These are phyloP conservation scores for Chrysopogon serrulatus DNA, from an alignment of 176 grass and related monocot species.

Conservation along the genomic window DNA sequence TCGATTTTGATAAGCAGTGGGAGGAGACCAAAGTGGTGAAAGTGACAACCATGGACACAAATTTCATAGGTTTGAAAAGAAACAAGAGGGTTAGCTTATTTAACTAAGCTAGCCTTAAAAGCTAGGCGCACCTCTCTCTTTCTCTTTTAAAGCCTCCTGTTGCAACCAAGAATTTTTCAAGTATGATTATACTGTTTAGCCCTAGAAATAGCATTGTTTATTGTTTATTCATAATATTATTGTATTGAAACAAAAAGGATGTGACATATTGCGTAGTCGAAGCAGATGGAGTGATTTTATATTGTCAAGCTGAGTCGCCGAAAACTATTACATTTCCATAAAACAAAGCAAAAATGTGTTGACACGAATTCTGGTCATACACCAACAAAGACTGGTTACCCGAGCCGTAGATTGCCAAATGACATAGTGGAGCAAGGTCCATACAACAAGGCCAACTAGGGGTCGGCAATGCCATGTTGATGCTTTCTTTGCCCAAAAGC, in stretches of 20 bases:
- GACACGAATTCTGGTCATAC: too few species aligned
- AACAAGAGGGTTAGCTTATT: background rate
- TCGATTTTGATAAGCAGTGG: background rate
- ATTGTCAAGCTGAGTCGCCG: too few species aligned
- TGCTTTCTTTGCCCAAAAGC: too few species aligned
- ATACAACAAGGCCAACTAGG: too few species aligned
- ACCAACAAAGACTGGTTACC: too few species aligned
- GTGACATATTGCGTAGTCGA: background rate
- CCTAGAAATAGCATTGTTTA: background rate
- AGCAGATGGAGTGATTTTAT: background rate
- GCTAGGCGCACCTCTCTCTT: background rate
- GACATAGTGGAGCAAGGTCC: too few species aligned
- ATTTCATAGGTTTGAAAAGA: background rate
- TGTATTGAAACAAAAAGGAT: background rate
- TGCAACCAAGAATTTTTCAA: background rate
- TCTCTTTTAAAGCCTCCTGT: too few species aligned
- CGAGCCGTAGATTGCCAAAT: too few species aligned
- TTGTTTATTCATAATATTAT: background rate
- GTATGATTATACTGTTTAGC: background rate
- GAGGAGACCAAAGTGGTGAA: constrained; percentile 15
- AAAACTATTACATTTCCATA: too few species aligned
- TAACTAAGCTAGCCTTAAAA: background rate
- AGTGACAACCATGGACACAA: constrained; percentile 1
- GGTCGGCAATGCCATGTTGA: too few species aligned
- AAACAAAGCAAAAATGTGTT: too few species aligned